A percentile compares a stretch with the other conserved stretches of the same genome.
Conservation (phyloP, 768 basidiomycete species). For the Collybiopsis luxurians region DNA sequence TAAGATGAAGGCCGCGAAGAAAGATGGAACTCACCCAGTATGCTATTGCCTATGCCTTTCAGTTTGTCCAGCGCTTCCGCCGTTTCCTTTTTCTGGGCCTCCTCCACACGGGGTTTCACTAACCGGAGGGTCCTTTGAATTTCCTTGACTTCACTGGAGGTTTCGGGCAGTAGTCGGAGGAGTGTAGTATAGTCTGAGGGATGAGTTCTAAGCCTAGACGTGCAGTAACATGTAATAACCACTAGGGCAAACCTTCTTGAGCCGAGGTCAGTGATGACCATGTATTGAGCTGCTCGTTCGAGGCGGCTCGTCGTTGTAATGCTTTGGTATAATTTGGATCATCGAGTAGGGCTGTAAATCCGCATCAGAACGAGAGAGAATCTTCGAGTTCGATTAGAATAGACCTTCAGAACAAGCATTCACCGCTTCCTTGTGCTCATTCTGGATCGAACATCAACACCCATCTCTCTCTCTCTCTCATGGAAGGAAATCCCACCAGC, state of each 20-base stretch:
- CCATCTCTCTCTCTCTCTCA: too few relatives aligned
- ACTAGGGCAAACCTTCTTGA: conserved; percentile 80
- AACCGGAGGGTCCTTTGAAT: conserved; percentile 46
- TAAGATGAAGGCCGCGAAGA: background rate
- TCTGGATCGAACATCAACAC: conserved; percentile 36
- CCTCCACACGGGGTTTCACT: conserved; percentile 68
- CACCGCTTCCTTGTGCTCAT: conserved; percentile 76
- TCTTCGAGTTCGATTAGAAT: conserved; percentile 3
- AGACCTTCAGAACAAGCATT: conserved; percentile 80
- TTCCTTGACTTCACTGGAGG: conserved; percentile 47
- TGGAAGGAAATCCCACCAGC: too few relatives aligned
- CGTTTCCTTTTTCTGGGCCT: conserved; percentile 82
- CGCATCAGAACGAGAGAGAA: conserved; percentile 3
- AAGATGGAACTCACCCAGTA: conserved; percentile 60
- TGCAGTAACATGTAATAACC: background rate
- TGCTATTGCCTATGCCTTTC: conserved; percentile 87
- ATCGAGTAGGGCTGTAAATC: conserved; percentile 70
- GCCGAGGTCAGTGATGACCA: conserved; percentile 84
- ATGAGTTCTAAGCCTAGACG: background rate
- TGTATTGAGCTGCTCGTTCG: conserved; percentile 75
- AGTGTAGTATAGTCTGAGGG: conserved; percentile 73
- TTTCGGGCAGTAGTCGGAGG: conserved; percentile 56
- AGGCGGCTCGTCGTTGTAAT: conserved; percentile 81
- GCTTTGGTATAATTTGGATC: conserved; percentile 87
- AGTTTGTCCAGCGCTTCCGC: conserved; percentile 91